These are phyloP conservation scores for Colletotrichum sp. DNA, from an alignment of 2,329 filamentous ascomycete genomes.

Conservation along the genomic window DNA sequence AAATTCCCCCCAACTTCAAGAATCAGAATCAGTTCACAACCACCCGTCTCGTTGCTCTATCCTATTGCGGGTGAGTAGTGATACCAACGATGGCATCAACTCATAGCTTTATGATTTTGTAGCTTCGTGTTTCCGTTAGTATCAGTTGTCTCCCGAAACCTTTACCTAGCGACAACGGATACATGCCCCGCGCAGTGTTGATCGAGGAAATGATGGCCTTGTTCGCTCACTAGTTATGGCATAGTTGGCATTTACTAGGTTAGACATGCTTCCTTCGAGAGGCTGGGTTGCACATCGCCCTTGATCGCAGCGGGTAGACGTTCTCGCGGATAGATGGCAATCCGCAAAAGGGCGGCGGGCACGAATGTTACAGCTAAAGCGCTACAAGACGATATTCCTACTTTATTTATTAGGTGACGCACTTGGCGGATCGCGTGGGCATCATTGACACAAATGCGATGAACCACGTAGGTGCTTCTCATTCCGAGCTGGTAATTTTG, in stretches of 20 bases:
- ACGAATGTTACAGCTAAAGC: neutral
- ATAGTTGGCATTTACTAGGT: neutral
- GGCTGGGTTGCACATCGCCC: neutral
- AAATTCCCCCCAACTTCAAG: slow-evolving; percentile 7
- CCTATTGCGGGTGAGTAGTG: neutral
- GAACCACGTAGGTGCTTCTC: neutral
- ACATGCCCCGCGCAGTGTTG: neutral
- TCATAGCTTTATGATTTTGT: neutral
- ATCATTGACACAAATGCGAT: neutral
- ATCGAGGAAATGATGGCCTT: neutral
- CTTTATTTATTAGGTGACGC: too few relatives aligned
- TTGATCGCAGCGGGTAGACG: neutral
- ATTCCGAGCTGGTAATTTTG: neutral
- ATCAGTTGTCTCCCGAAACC: neutral
- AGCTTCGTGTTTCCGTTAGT: neutral
- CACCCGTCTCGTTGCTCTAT: neutral
- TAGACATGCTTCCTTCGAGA: neutral
- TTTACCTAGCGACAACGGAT: neutral
- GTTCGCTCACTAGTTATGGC: neutral
- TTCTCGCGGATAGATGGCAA: neutral
- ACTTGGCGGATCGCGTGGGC: neutral
- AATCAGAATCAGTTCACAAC: slow-evolving; percentile 11
- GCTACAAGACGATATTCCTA: neutral
- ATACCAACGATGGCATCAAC: neutral
- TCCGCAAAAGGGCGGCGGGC: neutral